phyloP scores from a whole-genome alignment of 163 green algal genomes.

The Botryococcus braunii region DNA sequence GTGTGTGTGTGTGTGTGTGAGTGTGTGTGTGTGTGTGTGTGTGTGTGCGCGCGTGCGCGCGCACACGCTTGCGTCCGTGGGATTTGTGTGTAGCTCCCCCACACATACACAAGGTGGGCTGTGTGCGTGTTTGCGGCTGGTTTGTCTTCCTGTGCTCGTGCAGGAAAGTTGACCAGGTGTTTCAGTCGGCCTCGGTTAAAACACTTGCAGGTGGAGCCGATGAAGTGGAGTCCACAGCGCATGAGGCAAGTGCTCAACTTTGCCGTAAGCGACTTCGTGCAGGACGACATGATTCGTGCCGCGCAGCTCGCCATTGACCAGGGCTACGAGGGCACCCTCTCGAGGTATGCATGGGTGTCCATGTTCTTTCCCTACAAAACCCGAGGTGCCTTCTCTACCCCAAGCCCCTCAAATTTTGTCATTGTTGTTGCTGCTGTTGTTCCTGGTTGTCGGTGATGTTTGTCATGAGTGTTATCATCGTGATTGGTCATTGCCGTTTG shows the following conservation, averaged over 20 bases:
- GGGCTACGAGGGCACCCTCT: slow-evolving; percentile 29
- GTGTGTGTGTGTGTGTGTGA: neutral
- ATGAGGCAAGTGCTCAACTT: slow-evolving; percentile 35
- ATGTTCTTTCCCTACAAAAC: no score
- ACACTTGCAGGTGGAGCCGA: slow-evolving; percentile 36
- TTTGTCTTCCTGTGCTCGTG: no score
- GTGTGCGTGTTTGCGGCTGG: neutral
- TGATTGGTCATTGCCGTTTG: no score
- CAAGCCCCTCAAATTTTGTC: no score
- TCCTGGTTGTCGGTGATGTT: no score
- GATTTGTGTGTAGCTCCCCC: neutral
- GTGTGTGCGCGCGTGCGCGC: neutral
- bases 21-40: neutral
- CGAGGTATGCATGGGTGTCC: slow-evolving; percentile 13
- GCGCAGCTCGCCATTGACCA: slow-evolving; percentile 21
- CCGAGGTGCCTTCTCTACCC: no score
- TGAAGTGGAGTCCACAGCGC: slow-evolving; percentile 36
- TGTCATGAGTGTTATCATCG: no score
- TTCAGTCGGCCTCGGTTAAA: no score
- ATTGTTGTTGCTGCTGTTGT: no score
- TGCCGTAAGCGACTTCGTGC: slow-evolving; percentile 23
- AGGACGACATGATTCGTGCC: slow-evolving; percentile 21
- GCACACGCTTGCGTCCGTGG: neutral
- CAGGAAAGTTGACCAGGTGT: no score
- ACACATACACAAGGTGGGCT: neutral